Evolutionary conservation across 2,329 filamentous ascomycete species (phyloP).

Genomic region (Penicillium decumbens): DNA sequence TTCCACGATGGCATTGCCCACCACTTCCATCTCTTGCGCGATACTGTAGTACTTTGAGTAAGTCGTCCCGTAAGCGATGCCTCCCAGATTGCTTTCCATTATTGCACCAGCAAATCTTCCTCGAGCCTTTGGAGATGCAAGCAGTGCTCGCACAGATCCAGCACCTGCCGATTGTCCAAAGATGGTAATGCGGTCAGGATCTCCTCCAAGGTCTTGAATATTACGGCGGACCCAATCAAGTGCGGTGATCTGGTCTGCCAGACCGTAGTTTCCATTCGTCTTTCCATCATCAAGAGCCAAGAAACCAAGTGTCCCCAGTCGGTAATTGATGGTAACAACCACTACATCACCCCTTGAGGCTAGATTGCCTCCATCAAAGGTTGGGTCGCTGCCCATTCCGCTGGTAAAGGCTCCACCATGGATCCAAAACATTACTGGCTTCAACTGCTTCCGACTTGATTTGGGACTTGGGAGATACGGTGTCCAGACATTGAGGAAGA

Average conservation of each 20-base stretch:
- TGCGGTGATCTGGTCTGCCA: constrained; percentile 50
- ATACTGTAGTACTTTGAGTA: constrained; percentile 59
- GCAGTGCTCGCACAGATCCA: constrained; percentile 53
- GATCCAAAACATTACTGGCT: constrained; percentile 51
- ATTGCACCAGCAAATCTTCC: constrained; percentile 21
- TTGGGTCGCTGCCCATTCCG: constrained; percentile 40
- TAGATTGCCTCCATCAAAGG: constrained; percentile 52
- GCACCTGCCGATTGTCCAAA: constrained; percentile 51
- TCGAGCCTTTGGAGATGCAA: constrained; percentile 23
- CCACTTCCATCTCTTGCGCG: constrained; percentile 47
- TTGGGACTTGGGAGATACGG: constrained; percentile 41
- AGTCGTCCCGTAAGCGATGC: constrained; percentile 55
- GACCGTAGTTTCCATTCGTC: constrained; percentile 53
- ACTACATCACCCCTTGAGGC: constrained; percentile 58
- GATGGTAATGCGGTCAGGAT: constrained; percentile 46
- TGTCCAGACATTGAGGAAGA: constrained; percentile 43
- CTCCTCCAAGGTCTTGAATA: constrained; percentile 47
- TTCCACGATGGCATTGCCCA: constrained; percentile 50
- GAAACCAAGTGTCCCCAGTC: constrained; percentile 56
- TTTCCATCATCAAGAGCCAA: constrained; percentile 54
- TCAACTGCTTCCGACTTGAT: constrained; percentile 35
- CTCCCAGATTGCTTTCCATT: constrained; percentile 46
- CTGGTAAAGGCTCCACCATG: constrained; percentile 55
- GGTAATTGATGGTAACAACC: constrained; percentile 58
- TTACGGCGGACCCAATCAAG: constrained; percentile 47